Evolutionary conservation across 441 rosid species (phyloP), one percentile per base, ranked within the genome.

Genomic region (Flueggea neowawraea): DNA sequence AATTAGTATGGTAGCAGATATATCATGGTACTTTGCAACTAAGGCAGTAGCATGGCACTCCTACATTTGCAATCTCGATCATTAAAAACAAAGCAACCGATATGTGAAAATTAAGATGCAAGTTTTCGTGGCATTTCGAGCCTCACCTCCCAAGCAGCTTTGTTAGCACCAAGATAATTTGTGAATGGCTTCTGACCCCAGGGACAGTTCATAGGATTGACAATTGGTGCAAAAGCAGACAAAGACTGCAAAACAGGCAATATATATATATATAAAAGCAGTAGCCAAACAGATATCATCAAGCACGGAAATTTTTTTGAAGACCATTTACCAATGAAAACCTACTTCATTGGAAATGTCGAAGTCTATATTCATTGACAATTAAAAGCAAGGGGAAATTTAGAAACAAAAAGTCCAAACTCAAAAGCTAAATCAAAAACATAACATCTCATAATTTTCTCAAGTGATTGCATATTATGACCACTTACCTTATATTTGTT

Each of bases 161-260:
- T 88, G 74, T 80, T 71, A 55, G 65, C 69, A 52, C 96, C 97
- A 13, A 90, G 86, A 78, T 93, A 93, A 68, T 90, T 90, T 68
- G 88, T 71, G 79, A 94, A 90, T 60, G 93, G 97, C 78, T 94
- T 94, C 73, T 84, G 89, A 68, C 95, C 98, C 95, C 96, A 88
- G 10, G 86, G 73, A 62, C 93, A 88, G 65, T 84, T 90, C 55
- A 83, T 69, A 60, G 98, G 98, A 67, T 94, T 90, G 68, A 52
- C 70, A 72, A 90, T 73, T 61, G 96, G 97, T 69, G 98, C 84
- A 63, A 90, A 94, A 17, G 97, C 97, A 73, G 97, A 94, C 13
- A 84, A 96, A 8, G 97, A 90, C 97, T 90, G 80, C 28, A 75
- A 55, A 22, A 36, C 57, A 22, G 66, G n/a, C 52, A 54, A 4